Evolutionary conservation across 2,329 filamentous ascomycete genomes (phyloP).

Genomic region (Fusarium duplospermum): DNA sequence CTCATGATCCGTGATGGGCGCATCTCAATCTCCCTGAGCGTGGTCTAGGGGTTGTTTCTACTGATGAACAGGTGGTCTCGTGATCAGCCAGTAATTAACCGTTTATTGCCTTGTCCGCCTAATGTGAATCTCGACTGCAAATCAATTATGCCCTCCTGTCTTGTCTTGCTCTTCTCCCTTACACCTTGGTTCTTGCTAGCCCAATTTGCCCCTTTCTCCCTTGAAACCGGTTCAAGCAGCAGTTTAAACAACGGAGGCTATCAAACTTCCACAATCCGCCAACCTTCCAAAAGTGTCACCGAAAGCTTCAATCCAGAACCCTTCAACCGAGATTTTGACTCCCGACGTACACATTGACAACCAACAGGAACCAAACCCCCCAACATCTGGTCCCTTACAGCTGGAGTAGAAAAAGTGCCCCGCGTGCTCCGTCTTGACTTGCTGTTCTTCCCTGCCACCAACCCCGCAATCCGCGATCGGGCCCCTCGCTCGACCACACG

Average conservation of each 20-base stretch:
- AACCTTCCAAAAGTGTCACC: not conserved
- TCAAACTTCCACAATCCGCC: not conserved
- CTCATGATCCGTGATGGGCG: slow-evolving; percentile 27
- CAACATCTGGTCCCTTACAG: slow-evolving; percentile 8
- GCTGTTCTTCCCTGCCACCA: slow-evolving; percentile 25
- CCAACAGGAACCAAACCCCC: not conserved
- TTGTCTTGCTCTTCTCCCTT: not conserved
- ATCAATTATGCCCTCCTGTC: not conserved
- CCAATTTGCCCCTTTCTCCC: slow-evolving; percentile 8
- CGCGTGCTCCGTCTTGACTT: slow-evolving; percentile 23
- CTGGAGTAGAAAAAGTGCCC: slow-evolving; percentile 20
- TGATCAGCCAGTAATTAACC: slow-evolving; percentile 18
- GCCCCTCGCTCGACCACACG: slow-evolving; percentile 38
- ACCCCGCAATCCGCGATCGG: slow-evolving; percentile 44
- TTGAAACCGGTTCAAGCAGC: slow-evolving; percentile 2
- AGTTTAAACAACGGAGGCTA: not conserved
- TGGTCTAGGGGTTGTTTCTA: not conserved
- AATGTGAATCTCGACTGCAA: not conserved
- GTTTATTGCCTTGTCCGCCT: not conserved
- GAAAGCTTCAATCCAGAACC: not conserved
- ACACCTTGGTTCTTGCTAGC: slow-evolving; percentile 6
- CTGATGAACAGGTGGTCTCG: slow-evolving; percentile 18
- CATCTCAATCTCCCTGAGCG: slow-evolving; percentile 9
- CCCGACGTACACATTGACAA: not conserved
- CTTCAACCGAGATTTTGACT: not conserved